Evolutionary conservation across 768 basidiomycete species (phyloP), one percentile per base, ranked within the genome.

Genomic region (Mrakia frigida): DNA sequence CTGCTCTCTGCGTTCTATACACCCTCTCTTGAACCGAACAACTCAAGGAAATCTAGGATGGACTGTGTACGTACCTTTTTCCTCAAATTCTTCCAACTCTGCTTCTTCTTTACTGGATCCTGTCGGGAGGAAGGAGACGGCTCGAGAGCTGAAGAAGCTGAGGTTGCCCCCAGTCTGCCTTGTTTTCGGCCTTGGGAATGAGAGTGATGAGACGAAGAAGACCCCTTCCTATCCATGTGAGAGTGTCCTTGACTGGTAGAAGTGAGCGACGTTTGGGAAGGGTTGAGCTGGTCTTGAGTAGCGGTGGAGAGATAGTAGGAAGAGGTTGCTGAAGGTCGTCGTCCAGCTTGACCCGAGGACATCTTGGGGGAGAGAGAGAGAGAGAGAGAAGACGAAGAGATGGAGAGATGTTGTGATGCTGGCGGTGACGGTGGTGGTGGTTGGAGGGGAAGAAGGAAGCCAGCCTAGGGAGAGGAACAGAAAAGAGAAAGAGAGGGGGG

Each of bases 41-140:
- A 7, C 7, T 46, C 43, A 46, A 46, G n/a, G n/a, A n/a, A n/a
- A n/a, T n/a, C n/a, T n/a, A n/a, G n/a, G n/a, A n/a, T n/a, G n/a
- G n/a, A n/a, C n/a, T n/a, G n/a, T n/a, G n/a, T n/a, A n/a, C 80
- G 72, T 79, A 79, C 80, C 35, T 39, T 68, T n/a, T 68, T 68
- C 65, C 37, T 68, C 18, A 68, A 23, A n/a, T 68, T 25, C 37
- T 41, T 68, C 65, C 65, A 68, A 14, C 65, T 68, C 65, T 68
- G 65, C 65, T 68, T 68, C 65, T 68, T 37, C 65, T 68, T 68
- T 16, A 80, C 65, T 77, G 78, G 75, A 78, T 61, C 33, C 78
- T 79, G 74, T 35, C 11, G 65, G 1, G 28, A n/a, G 4, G 70
- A 28, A n/a, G 70, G 28, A 35, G 65, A n/a, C 11, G 70, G 7